Evolutionary conservation across 2,329 filamentous ascomycete genomes (phyloP), one percentile per base, ranked within the genome.

Genomic region (Xylariaceae sp.): DNA sequence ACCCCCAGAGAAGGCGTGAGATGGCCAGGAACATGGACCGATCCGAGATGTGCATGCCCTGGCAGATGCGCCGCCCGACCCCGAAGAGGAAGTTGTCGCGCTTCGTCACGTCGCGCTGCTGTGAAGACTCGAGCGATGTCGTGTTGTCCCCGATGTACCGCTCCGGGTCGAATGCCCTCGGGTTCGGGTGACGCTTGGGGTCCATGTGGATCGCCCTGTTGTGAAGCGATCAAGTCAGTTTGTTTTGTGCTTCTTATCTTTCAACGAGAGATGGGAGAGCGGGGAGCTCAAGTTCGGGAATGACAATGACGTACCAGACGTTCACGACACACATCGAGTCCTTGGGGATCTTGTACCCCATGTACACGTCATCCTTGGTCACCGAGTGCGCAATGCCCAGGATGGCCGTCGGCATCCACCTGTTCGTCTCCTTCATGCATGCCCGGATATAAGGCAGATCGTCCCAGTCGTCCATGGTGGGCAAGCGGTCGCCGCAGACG

Each of bases 1-100:
- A 73, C 1, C 63, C 66, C 68, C 71, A 74, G 19, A 73, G 51
- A 15, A 75, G 59, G 3, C 69, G 61, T 3, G 70, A 61, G 21
- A 68, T 60, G 32, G 62, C 53, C 17, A 63, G 54, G 35, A 56
- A 48, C 19, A 66, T 52, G 34, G 58, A 61, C 8, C 52, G 39
- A 30, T 62, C 60, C 4, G 53, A 53, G 16, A 62, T 52, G 38
- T 58, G 55, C 46, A 51, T 56, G 3, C 46, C 77, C 3, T 70
- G 74, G 53, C 77, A 81, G 30, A 78, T 66, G 14, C 57, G 53
- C 6, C 57, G 52, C n/a, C 57, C 56, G 9, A 48, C 52, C 5
- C 57, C 57, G 34, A 59, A 60, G 3, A 53, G 31, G 37, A 54
- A 60, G 41, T 60, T 55, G 37, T 60, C 58, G 0, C 58, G 57